Evolutionary conservation across 2,329 filamentous ascomycete genomes (phyloP).

Genomic region (Pseudonectria foliicola): DNA sequence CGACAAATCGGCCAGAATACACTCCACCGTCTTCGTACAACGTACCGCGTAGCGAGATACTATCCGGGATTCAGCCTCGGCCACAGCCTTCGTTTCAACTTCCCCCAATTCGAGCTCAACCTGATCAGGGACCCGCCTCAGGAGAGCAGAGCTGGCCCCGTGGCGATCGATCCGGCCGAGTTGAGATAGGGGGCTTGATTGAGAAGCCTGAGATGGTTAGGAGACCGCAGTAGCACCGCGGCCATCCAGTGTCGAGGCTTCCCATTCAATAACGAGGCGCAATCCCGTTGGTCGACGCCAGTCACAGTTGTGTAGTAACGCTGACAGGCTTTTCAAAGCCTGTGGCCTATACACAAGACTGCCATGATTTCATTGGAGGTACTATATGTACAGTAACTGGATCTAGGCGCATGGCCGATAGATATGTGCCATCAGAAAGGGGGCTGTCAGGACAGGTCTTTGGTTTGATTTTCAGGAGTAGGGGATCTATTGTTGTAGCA

Average conservation of each 20-base stretch:
- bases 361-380: too few species aligned
- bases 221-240: conserved; percentile 17
- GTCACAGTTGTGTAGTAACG: too few species aligned
- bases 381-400: too few species aligned
- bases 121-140: conserved; percentile 18
- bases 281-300: too few species aligned
- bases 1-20: conserved; percentile 39
- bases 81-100: conserved; percentile 35
- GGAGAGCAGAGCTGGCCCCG: conserved; percentile 29
- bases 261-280: conserved; percentile 4
- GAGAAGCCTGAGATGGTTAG: conserved; percentile 43
- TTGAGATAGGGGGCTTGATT: conserved; percentile 57
- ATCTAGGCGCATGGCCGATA: too few species aligned
- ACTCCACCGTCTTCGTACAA: conserved; percentile 42
- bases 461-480: too few species aligned
- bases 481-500: too few species aligned
- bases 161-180: conserved; percentile 45
- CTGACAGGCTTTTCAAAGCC: too few species aligned
- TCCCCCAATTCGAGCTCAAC: conserved; percentile 39
- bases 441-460: too few species aligned
- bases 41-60: conserved; percentile 45
- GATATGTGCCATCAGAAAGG: too few species aligned
- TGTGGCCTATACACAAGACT: too few species aligned
- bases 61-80: conserved; percentile 25
- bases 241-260: conserved; percentile 6